Evolutionary conservation across 768 basidiomycete species (phyloP).

Genomic region (Cystofilobasidium macerans): DNA sequence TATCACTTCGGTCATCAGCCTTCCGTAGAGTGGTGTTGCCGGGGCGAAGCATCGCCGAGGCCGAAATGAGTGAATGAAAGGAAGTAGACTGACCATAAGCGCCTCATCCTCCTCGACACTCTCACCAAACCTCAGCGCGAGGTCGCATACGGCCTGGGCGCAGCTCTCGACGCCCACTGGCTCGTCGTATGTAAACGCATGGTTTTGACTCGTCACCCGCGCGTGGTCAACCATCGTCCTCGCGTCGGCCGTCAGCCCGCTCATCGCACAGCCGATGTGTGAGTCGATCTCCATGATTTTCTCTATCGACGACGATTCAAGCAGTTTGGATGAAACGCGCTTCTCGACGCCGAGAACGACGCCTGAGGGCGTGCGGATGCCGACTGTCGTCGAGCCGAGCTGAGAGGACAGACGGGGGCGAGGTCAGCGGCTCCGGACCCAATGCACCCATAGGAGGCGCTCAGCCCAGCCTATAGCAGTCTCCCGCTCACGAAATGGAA

Average conservation of each 20-base stretch:
- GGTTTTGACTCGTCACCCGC: slow-evolving; percentile 88
- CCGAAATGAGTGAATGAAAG: too few species aligned
- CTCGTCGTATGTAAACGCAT: slow-evolving; percentile 94
- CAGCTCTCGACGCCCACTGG: slow-evolving; percentile 92
- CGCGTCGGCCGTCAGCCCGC: slow-evolving; percentile 85
- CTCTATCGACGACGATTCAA: slow-evolving; percentile 91
- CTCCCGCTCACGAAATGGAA: too few species aligned
- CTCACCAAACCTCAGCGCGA: slow-evolving; percentile 94
- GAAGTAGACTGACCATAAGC: slow-evolving; percentile 59
- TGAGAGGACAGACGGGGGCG: slow-evolving; percentile 36
- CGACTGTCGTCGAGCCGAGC: slow-evolving; percentile 97
- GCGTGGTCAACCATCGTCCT: slow-evolving; percentile 99
- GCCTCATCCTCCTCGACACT: slow-evolving; percentile 98
- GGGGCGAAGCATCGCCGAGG: too few species aligned
- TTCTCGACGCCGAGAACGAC: slow-evolving; percentile 95
- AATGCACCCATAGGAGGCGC: too few species aligned
- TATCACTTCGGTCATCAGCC: too few species aligned
- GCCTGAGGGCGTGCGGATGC: slow-evolving; percentile 79
- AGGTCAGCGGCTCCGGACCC: too few species aligned
- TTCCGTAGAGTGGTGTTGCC: too few species aligned
- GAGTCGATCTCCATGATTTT: slow-evolving; percentile 99
- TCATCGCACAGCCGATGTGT: slow-evolving; percentile 97
- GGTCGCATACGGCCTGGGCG: slow-evolving; percentile 94
- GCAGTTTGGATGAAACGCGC: slow-evolving; percentile 89
- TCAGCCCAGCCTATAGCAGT: too few species aligned